Base-by-base conservation (phyloP, 2,329 filamentous ascomycete genomes). In the Talaromyces sp. region DNA sequence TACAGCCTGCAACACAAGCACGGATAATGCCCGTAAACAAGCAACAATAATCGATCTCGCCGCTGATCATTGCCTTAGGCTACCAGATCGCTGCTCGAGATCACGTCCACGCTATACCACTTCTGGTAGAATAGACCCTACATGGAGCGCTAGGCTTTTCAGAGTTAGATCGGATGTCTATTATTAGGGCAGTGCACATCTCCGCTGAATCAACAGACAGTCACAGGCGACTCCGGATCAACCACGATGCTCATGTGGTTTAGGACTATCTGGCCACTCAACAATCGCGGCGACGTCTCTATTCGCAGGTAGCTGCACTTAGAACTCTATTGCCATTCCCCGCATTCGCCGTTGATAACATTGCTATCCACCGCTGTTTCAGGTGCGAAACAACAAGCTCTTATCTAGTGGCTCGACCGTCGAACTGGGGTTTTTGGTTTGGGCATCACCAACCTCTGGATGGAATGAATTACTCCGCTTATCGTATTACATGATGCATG, bases 401-500 rank as follows among this genome's bases (percentile, higher is more conserved):
- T 41, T 50, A 5, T 54, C 25, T 11, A 62, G 11, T 11, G 50
- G 17, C 50, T 33, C 31, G 19, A 19, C 31, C 17, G 50, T 54
- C 7, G 27, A 35, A 54, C 31, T 15, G 27, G 17, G 50, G 19
- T n/a, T 27, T 41, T 60, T 45, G 37, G 15, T 8, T 22, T 27
- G 47, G 13, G 15, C 33, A 54, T 37, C 31, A 33, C 56, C 63
- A 17, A 70, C 66, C 64, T 43, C 47, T 37, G 50, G 41, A 54
- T 50, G 63, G 25, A n/a, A 33, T 50, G 39, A 58, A 41, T 43
- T 10, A 52, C 41, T 19, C 35, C 15, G 54, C 45, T 58, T 59
- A 41, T 22, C 35, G 45, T 59, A 37, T 54, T 61, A 59, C 66
- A 67, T 63, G 45, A 67, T 67, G 66, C 54, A 37, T 65, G 62